Base-by-base conservation (phyloP, 257 asterid genomes). In the Dorcoceras hygrometricum region DNA sequence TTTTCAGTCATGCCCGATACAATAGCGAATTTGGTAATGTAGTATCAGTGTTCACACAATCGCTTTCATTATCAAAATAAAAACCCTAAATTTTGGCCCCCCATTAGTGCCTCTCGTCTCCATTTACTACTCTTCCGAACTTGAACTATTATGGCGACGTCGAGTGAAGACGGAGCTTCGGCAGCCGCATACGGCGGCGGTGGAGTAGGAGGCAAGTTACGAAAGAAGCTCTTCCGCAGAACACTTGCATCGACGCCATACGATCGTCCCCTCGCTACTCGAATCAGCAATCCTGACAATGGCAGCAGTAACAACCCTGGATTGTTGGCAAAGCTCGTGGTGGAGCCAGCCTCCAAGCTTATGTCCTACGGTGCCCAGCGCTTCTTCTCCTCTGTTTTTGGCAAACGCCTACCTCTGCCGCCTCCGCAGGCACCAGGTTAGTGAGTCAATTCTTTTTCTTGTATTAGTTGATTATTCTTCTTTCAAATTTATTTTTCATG, bases 321-420 rank as follows among this genome's bases (percentile, higher is more conserved):
- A 61, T 88, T 88, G 85, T 63, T 86, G 4, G 75, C 89, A 65
- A 88, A 82, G 80, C 74, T 81, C 59, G 81, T 88, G 59, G 82
- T 86, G 70, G 94, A 88, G 59, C 96, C 94, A 25, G 89, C 93
- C 53, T 79, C 84, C 25, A 88, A 77, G 71, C 84, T 88, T 39
- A 68, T 84, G 14, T 53, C 82, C 16, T 75, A 80, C 3, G 82
- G 87, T 12, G 91, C 91, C 31, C 82, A 78, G 46, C 73, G 85
- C 56, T 79, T 86, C 25, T 82, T 88, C 68, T 60, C 83, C 12
- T 71, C 91, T 18, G 46, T 86, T 50, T 72, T 77, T 68, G 81
- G 75, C 62, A 82, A 86, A 73, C 80, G 86, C 50, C 84, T 86
- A 25, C 76, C 83, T 0, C 74, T 80, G 68, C 80, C 80, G 18